Evolutionary conservation across 345 rosid genomes (phyloP).

Genomic region (Odontarrhena argentea): DNA sequence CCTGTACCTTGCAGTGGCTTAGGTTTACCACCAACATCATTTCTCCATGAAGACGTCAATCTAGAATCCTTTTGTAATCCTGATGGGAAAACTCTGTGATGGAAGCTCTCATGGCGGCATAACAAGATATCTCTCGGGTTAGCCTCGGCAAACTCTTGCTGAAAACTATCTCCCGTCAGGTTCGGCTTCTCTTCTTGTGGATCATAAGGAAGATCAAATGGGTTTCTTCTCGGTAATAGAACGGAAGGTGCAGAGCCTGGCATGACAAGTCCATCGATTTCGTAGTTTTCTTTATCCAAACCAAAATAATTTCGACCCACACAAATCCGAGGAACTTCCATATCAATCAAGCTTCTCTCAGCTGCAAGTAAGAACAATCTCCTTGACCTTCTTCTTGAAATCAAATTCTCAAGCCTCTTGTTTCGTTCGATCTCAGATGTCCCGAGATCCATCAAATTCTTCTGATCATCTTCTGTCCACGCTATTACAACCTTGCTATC

Average conservation of each 20-base stretch:
- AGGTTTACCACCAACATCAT: constrained; percentile 27
- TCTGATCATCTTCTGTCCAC: constrained; percentile 85
- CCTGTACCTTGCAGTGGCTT: constrained; percentile 31
- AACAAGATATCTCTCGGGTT: constrained; percentile 58
- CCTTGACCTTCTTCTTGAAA: constrained; percentile 67
- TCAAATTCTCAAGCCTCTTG: constrained; percentile 74
- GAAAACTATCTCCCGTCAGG: constrained; percentile 64
- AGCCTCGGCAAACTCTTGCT: constrained; percentile 56
- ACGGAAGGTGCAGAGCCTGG: constrained; percentile 93
- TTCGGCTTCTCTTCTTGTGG: constrained; percentile 79
- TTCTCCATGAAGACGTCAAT: constrained; percentile 25
- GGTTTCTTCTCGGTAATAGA: constrained; percentile 61
- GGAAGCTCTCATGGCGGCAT: constrained; percentile 85
- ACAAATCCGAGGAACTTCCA: constrained; percentile 51
- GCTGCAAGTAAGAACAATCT: constrained; percentile 50
- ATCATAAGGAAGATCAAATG: constrained; percentile 87
- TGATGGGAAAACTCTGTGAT: constrained; percentile 35
- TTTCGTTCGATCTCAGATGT: constrained; percentile 80
- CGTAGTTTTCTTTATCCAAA: constrained; percentile 30
- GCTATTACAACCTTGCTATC: constrained; percentile 49
- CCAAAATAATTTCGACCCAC: constrained; percentile 48
- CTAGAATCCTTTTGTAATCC: constrained; percentile 43
- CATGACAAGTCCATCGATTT: constrained; percentile 41
- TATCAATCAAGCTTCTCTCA: constrained; percentile 48
- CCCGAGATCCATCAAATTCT: constrained; percentile 87